These are phyloP conservation scores for Cylindrotheca fusiformis DNA, from an alignment of 108 stramenopile genomes.

Conservation along the genomic window DNA sequence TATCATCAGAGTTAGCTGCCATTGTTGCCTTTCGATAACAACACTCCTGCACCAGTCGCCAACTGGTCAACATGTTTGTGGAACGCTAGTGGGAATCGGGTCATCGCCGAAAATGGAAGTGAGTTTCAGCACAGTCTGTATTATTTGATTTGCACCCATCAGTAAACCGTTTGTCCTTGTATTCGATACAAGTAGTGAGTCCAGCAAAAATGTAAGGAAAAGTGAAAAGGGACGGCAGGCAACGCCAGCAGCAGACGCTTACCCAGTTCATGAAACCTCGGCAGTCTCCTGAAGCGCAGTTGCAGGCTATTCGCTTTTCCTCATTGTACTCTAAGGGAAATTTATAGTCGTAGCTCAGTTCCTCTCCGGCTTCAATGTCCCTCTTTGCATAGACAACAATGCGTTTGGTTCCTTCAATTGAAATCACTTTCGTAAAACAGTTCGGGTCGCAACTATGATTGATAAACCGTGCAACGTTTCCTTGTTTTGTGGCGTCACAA, in stretches of 20 bases:
- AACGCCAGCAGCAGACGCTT: too few species aligned
- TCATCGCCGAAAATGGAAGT: too few species aligned
- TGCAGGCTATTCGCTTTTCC: constrained; percentile 64
- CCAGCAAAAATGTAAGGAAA: too few species aligned
- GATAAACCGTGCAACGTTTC: constrained; percentile 94
- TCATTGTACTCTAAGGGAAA: constrained; percentile 79
- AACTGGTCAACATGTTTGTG: too few species aligned
- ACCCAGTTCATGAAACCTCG: constrained; percentile 85
- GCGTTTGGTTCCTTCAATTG: constrained; percentile 63
- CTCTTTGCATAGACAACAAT: constrained; percentile 93
- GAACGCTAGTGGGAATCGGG: too few species aligned
- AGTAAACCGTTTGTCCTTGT: too few species aligned
- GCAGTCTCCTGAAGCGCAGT: constrained; percentile 71
- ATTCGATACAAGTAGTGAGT: too few species aligned
- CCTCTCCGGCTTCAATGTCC: constrained; percentile 86
- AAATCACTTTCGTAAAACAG: constrained; percentile 87
- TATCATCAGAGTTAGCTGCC: too few species aligned
- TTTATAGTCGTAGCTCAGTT: constrained; percentile 98
- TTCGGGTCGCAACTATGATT: constrained; percentile 92
- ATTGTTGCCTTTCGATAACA: too few species aligned
- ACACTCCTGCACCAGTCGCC: too few species aligned
- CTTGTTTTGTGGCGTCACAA: constrained; percentile 83
- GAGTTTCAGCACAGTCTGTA: too few species aligned
- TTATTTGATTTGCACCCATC: too few species aligned
- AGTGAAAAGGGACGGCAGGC: constrained; percentile 25